Conservation (phyloP, 208 protist genomes). For the Wallacemonas collosoma region DNA sequence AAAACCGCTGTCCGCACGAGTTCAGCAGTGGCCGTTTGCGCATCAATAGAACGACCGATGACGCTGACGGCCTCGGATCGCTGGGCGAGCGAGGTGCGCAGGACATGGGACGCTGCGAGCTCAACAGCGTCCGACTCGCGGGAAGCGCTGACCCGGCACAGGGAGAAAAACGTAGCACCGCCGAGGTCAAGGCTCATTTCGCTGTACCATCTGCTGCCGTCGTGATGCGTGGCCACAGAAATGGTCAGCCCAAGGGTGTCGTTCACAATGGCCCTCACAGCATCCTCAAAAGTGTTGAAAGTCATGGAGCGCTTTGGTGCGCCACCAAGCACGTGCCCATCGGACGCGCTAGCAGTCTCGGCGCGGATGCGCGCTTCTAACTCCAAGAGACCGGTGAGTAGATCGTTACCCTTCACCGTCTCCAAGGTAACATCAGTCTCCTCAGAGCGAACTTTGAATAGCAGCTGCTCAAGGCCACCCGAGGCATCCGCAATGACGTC, state of each 20-base stretch:
- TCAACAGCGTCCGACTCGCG: constrained; percentile 64
- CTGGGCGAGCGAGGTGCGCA: not conserved
- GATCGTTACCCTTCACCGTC: not conserved
- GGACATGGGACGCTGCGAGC: constrained; percentile 27
- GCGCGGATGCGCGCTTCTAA: constrained; percentile 8
- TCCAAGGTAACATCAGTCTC: constrained; percentile 8
- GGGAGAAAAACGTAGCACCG: constrained; percentile 33
- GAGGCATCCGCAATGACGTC: not conserved
- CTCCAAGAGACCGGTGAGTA: constrained; percentile 1
- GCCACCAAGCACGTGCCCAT: too few relatives aligned
- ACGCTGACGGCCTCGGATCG: not conserved
- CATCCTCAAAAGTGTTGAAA: constrained; percentile 10
- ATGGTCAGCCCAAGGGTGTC: constrained; percentile 30
- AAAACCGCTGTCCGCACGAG: not conserved
- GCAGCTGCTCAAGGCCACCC: not conserved
- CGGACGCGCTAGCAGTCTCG: not conserved
- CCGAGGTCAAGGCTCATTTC: constrained; percentile 45
- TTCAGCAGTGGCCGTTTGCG: not conserved
- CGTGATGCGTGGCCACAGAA: constrained; percentile 18
- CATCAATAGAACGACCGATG: not conserved
- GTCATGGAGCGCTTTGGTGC: not conserved
- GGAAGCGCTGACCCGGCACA: constrained; percentile 26
- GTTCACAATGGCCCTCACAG: constrained; percentile 14
- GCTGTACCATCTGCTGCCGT: constrained; percentile 53
- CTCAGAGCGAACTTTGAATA: constrained; percentile 4